These are phyloP conservation scores for Umbelopsis isabellina DNA, from an alignment of 192 early-diverging fungal species.

Conservation along the genomic window DNA sequence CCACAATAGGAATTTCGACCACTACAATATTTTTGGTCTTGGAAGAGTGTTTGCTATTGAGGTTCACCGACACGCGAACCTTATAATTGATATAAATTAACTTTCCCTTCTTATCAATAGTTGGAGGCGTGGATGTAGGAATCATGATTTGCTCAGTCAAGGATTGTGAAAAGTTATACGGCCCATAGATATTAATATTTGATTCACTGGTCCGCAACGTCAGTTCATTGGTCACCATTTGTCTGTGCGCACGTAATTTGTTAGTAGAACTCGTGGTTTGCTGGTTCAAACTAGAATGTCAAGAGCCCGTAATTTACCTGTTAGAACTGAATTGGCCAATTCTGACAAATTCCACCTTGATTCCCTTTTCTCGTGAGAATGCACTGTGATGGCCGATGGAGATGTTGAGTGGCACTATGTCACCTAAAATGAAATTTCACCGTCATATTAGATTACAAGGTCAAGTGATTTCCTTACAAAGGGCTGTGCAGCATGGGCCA, in stretches of 20 bases:
- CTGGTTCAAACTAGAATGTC: background rate
- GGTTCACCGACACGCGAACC: conserved; percentile 25
- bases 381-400: conserved; percentile 22
- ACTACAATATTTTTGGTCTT: conserved; percentile 5
- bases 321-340: conserved; percentile 26
- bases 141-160: conserved; percentile 27
- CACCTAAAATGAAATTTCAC: conserved; percentile 12
- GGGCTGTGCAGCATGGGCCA: background rate
- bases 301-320: conserved; percentile 18
- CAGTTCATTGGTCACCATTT: conserved; percentile 20
- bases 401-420: conserved; percentile 19
- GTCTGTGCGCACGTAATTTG: conserved; percentile 4
- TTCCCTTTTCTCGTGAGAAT: conserved; percentile 18
- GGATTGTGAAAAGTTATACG: conserved; percentile 25
- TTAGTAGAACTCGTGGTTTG: background rate
- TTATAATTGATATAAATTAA: conserved; percentile 35
- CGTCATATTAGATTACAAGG: background rate
- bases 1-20: conserved; percentile 37
- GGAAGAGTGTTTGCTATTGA: background rate
- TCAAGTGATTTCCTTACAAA: conserved; percentile 15
- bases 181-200: conserved; percentile 25
- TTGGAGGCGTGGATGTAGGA: conserved; percentile 36
- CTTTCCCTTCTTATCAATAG: conserved; percentile 28
- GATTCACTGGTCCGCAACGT: conserved; percentile 6
- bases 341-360: conserved; percentile 28